Evolutionary conservation across 2,329 filamentous ascomycete genomes (phyloP).

Genomic region (Colletotrichum sp.): DNA sequence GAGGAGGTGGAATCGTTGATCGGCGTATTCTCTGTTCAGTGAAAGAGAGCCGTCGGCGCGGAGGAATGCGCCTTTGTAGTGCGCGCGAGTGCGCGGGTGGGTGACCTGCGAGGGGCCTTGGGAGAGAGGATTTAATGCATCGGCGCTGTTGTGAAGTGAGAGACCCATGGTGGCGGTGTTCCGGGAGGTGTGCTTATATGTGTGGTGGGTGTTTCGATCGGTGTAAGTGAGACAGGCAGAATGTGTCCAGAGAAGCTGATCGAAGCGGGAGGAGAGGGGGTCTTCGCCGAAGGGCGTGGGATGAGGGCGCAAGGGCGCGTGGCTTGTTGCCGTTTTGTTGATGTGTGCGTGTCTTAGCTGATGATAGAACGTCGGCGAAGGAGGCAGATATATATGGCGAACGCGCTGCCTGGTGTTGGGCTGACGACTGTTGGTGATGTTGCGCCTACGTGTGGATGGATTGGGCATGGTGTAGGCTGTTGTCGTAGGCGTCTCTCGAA

Average conservation of each 20-base stretch:
- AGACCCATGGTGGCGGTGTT: neutral
- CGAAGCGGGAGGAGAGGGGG: neutral
- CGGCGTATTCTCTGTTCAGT: neutral
- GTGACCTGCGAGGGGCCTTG: conserved; percentile 1
- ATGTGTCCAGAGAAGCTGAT: neutral
- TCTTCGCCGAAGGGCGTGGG: neutral
- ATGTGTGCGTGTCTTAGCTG: neutral
- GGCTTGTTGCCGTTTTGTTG: neutral
- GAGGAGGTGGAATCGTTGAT: conserved; percentile 3
- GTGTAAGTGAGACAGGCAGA: neutral
- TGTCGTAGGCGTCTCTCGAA: neutral
- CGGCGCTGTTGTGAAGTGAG: neutral
- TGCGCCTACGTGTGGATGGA: neutral
- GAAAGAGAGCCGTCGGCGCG: neutral
- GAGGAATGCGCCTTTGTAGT: conserved; percentile 5
- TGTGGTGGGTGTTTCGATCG: neutral
- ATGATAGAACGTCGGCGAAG: neutral
- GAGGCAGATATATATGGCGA: neutral
- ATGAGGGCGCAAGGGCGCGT: neutral
- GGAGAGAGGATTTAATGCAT: conserved; percentile 4
- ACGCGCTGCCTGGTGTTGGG: neutral
- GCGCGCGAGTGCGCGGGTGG: neutral
- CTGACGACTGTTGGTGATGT: neutral
- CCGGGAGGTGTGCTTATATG: neutral
- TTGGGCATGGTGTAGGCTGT: neutral